Evolutionary conservation across 495 filamentous ascomycete genomes (phyloP), one percentile per base, ranked within the genome.

Genomic region (Hypoxylon fuscum): DNA sequence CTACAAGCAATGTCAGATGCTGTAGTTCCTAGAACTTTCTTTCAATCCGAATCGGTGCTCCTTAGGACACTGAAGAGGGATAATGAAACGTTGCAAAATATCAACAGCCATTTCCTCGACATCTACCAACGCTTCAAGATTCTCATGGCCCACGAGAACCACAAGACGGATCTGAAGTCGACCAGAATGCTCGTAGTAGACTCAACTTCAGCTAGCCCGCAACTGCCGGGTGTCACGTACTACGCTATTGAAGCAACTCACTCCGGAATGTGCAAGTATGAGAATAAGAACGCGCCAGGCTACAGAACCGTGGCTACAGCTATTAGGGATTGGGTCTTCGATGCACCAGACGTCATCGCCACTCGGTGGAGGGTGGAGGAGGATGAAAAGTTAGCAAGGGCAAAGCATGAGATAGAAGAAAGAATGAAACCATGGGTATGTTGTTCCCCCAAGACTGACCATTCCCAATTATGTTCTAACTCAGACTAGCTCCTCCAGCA

Each of bases 241-340:
- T 90, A 88, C 65, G 88, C 88, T 11, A 91, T 96, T 42, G 88
- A 93, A 62, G 87, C 89, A 1, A 88, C 85, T n/a, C 92, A 96
- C 70, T 89, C 87, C n/a, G 81, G 85, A 31, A 95, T 96, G 90
- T 92, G 87, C 78, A 95, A 92, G 67, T 96, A 95, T 59, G 87
- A 89, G 25, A 86, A 84, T 61, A 82, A 85, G 17, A 84, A 79
- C 53, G 81, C 91, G 0, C 87, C 91, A 0, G 92, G 92, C 1
- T 96, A 88, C 63, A 82, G 87, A 38, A 86, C 87, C 14, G 81
- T 96, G 11, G 86, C 87, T 1, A 89, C 88, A 27, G 87, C 88
- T 0, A 76, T 96, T 10, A 79, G 85, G 34, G 83, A 89, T 15
- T 96, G 90, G 79, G 83, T 85, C 0, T 71, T 78, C 3, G 81